Evolutionary conservation across 768 basidiomycete genomes (phyloP).

Genomic region (Naganishia friedmannii): DNA sequence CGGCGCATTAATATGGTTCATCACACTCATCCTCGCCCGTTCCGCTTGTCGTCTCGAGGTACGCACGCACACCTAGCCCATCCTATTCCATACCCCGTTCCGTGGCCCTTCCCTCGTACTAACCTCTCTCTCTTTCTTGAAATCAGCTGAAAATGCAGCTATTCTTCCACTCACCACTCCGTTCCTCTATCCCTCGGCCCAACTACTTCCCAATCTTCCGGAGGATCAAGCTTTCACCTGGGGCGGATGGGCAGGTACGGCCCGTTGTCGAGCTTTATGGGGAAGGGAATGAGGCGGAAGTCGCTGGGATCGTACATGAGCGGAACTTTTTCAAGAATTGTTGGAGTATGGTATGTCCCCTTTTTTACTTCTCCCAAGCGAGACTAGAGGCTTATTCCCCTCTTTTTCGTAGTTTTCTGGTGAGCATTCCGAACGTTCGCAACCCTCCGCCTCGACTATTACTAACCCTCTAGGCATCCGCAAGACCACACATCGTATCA

Average conservation of each 20-base stretch:
- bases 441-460: neutral
- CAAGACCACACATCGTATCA: conserved; percentile 49
- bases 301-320: conserved; percentile 39
- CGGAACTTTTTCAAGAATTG: conserved; percentile 49
- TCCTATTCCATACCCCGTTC: neutral
- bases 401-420: neutral
- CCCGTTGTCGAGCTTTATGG: conserved; percentile 28
- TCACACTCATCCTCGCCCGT: conserved; percentile 47
- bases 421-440: no score
- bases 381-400: neutral
- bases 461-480: conserved; percentile 28
- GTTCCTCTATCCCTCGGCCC: conserved; percentile 31
- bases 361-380: neutral
- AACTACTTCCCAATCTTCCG: conserved; percentile 49
- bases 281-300: conserved; percentile 27
- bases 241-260: conserved; percentile 29
- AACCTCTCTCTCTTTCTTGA: neutral
- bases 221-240: conserved; percentile 36
- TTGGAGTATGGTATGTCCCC: conserved; percentile 44
- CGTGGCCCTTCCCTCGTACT: neutral
- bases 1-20: conserved; percentile 49
- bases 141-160: conserved; percentile 48
- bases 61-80: conserved; percentile 1
- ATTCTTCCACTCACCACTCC: conserved; percentile 41
- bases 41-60: conserved; percentile 50